phyloP scores from a whole-genome alignment of 495 filamentous ascomycete genomes.

The Podospora comata region DNA sequence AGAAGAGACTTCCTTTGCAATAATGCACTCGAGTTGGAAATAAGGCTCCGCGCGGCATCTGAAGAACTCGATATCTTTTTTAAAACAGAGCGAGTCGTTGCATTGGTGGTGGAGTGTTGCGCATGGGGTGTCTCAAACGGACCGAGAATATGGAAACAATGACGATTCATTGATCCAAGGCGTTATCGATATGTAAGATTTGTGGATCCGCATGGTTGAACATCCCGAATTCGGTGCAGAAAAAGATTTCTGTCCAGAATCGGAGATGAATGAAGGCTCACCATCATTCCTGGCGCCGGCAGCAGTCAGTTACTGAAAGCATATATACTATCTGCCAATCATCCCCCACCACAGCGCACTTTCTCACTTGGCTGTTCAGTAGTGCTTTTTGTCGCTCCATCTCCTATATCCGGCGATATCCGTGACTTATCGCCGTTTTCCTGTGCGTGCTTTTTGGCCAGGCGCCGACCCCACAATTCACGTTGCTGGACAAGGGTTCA shows the following conservation, averaged over 20 bases:
- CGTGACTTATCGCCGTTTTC: conserved; percentile 18
- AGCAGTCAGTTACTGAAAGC: background rate
- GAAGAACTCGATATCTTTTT: too few relatives aligned
- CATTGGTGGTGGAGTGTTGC: background rate
- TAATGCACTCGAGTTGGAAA: too few relatives aligned
- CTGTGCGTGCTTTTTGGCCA: conserved; percentile 10
- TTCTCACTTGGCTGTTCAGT: too few relatives aligned
- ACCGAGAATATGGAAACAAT: background rate
- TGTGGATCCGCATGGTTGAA: background rate
- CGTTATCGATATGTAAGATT: background rate
- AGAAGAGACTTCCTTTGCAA: too few relatives aligned
- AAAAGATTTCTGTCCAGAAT: background rate
- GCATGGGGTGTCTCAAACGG: conserved; percentile 2
- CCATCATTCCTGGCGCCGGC: background rate
- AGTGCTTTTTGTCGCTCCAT: background rate
- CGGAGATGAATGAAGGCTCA: background rate
- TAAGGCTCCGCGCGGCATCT: too few relatives aligned
- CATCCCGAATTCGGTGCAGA: background rate
- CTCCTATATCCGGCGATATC: conserved; percentile 23
- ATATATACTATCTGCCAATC: background rate
- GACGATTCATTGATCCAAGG: conserved; percentile 5
- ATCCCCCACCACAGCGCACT: background rate
- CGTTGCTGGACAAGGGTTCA: background rate
- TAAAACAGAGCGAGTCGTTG: background rate
- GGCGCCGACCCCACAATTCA: conserved; percentile 10